Conservation (phyloP, 2,329 filamentous ascomycete species). For the Aspergillus vadensis region DNA sequence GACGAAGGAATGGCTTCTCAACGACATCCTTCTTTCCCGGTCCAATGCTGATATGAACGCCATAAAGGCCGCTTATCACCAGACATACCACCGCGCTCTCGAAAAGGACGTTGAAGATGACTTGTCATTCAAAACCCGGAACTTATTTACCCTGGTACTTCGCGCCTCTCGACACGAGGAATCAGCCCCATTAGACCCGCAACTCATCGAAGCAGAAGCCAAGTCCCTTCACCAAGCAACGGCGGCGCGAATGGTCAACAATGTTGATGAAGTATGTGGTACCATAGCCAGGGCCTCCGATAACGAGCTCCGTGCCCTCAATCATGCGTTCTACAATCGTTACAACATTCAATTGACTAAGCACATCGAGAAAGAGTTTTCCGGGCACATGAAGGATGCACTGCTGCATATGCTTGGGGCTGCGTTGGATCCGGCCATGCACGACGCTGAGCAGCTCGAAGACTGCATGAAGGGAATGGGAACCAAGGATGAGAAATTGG, state of each 20-base stretch:
- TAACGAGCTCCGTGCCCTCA: conserved; percentile 80
- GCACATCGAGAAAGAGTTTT: conserved; percentile 79
- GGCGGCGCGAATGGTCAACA: conserved; percentile 62
- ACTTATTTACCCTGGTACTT: conserved; percentile 81
- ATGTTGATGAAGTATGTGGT: conserved; percentile 63
- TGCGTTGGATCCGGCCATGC: conserved; percentile 77
- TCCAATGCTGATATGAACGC: conserved; percentile 85
- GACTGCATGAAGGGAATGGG: conserved; percentile 83
- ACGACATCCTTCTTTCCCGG: conserved; percentile 80
- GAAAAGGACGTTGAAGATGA: conserved; percentile 75
- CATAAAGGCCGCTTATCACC: conserved; percentile 78
- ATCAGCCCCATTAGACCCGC: conserved; percentile 69
- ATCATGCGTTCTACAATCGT: conserved; percentile 70
- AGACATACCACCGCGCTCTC: conserved; percentile 65
- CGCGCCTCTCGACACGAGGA: conserved; percentile 76
- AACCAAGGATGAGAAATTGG: conserved; percentile 79
- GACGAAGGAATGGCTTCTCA: conserved; percentile 82
- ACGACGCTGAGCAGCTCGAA: conserved; percentile 81
- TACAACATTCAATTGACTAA: conserved; percentile 71
- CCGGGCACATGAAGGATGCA: conserved; percentile 87
- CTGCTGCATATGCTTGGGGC: conserved; percentile 76
- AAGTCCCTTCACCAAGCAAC: conserved; percentile 76
- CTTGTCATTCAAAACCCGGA: conserved; percentile 80
- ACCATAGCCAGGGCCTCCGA: conserved; percentile 77
- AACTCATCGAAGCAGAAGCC: conserved; percentile 74